Evolutionary conservation across 768 basidiomycete genomes (phyloP).

Genomic region (Trametopsis cervina): DNA sequence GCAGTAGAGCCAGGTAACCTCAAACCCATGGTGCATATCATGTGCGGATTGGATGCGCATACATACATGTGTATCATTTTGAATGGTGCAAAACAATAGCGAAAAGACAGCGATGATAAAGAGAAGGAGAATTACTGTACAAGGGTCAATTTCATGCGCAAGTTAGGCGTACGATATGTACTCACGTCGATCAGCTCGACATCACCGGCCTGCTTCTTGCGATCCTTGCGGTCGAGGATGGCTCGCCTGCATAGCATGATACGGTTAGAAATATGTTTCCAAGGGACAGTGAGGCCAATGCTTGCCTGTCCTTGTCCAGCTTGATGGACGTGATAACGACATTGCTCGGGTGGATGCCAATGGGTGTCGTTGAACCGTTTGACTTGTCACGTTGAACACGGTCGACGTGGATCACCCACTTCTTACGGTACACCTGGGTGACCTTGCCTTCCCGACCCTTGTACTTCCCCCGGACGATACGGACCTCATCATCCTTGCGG

Average conservation of each 20-base stretch:
- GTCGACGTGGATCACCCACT: conserved; percentile 98
- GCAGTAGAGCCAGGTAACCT: conserved; percentile 15
- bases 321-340: conserved; percentile 92
- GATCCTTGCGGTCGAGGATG: conserved; percentile 82
- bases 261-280: not conserved
- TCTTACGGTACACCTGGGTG: conserved; percentile 96
- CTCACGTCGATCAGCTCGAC: conserved; percentile 79
- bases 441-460: conserved; percentile 99
- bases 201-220: conserved; percentile 51
- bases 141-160: conserved; percentile 13
- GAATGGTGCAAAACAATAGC: conserved; percentile 30
- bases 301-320: conserved; percentile 82
- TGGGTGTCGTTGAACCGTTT: conserved; percentile 88
- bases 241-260: conserved; percentile 47
- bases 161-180: conserved; percentile 15
- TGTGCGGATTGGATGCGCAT: conserved; percentile 40
- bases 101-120: conserved; percentile 21
- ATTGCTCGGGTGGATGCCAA: conserved; percentile 95
- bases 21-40: conserved; percentile 55
- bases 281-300: not conserved
- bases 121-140: conserved; percentile 26
- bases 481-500: conserved; percentile 97
- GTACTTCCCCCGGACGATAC: conserved; percentile 95
- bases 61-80: conserved; percentile 64
- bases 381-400: conserved; percentile 97